A percentile compares a stretch with the other conserved stretches of the same genome.
phyloP scores from a whole-genome alignment of 192 early-diverging fungal genomes.

The Coemansia sp. region DNA sequence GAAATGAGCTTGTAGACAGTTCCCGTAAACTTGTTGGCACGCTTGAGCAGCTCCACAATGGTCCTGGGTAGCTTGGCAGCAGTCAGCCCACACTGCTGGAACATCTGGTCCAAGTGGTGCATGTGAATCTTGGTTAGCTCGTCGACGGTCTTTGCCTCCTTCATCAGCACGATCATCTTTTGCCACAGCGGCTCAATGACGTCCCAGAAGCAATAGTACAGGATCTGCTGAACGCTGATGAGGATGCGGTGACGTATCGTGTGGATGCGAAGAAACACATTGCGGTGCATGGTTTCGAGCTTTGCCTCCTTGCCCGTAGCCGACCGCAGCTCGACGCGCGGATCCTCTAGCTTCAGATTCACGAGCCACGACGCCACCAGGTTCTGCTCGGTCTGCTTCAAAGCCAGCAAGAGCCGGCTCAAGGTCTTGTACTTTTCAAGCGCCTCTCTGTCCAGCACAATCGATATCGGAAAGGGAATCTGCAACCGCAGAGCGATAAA shows the following conservation, averaged over 20 bases:
- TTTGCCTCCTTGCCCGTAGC: constrained; percentile 33
- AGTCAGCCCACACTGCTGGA: constrained; percentile 89
- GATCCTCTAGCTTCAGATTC: constrained; percentile 38
- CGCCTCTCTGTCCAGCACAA: constrained; percentile 81
- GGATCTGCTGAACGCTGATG: constrained; percentile 87
- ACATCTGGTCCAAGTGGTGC: constrained; percentile 81
- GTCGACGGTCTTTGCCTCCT: constrained; percentile 77
- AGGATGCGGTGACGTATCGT: constrained; percentile 80
- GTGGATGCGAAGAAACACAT: constrained; percentile 63
- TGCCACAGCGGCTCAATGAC: constrained; percentile 91
- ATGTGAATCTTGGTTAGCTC: constrained; percentile 77
- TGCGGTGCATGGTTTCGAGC: constrained; percentile 52
- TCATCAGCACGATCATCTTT: constrained; percentile 63
- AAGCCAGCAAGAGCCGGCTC: constrained; percentile 83
- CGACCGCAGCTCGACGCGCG: constrained; percentile 22
- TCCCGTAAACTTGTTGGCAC: constrained; percentile 32
- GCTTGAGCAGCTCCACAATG: constrained; percentile 35
- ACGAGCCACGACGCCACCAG: constrained; percentile 73
- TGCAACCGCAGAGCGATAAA: constrained; percentile 78
- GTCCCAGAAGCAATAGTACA: constrained; percentile 87
- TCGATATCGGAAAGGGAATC: constrained; percentile 85
- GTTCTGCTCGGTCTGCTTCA: constrained; percentile 86
- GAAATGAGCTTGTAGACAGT: constrained; percentile 19
- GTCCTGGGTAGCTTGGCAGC: constrained; percentile 80
- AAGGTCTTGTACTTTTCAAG: constrained; percentile 89